A percentile compares a stretch with the other conserved stretches of the same genome.
Conservation (phyloP, 2,329 filamentous ascomycete species). For the Cytospora schulzeri region DNA sequence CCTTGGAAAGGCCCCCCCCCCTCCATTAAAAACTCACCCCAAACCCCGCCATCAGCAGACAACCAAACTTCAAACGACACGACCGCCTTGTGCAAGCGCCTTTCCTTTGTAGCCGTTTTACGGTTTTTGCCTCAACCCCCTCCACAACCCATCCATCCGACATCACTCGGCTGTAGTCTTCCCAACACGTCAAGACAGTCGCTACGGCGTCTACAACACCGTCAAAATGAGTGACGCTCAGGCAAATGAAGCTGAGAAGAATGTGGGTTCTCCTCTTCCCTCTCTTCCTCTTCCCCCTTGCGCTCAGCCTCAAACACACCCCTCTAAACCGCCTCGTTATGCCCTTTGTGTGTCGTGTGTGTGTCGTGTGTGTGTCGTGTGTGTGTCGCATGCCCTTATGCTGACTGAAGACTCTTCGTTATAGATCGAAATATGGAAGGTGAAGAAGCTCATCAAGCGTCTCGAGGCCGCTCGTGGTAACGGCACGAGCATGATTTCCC, state of each 20-base stretch:
- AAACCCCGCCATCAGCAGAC: constrained; percentile 25
- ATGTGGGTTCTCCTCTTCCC: constrained; percentile 54
- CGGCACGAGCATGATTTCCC: constrained; percentile 99
- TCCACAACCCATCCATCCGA: not conserved
- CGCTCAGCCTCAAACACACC: not conserved
- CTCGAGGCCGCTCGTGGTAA: constrained; percentile 96
- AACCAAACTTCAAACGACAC: not conserved
- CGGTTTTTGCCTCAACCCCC: constrained; percentile 4
- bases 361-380: constrained; percentile 25
- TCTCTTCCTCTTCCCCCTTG: not conserved
- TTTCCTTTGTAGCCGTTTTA: constrained; percentile 17
- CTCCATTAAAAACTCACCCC: constrained; percentile 25
- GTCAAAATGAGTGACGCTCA: constrained; percentile 83
- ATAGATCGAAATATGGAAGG: constrained; percentile 86
- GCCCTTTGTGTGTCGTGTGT: constrained; percentile 6
- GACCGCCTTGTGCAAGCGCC: constrained; percentile 7
- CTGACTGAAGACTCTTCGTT: constrained; percentile 29
- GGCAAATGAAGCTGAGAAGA: constrained; percentile 96
- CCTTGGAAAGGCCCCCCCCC: not conserved
- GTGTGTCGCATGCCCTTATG: constrained; percentile 29
- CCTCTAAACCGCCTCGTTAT: not conserved
- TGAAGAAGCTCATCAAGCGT: constrained; percentile 99
- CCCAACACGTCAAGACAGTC: constrained; percentile 22
- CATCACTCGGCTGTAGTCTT: constrained; percentile 15
- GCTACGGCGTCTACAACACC: constrained; percentile 30